Percentiles rank a stretch among this genome's conserved stretches.
phyloP scores from a whole-genome alignment of 306 rosid genomes.

The Mimosa bimucronata region DNA sequence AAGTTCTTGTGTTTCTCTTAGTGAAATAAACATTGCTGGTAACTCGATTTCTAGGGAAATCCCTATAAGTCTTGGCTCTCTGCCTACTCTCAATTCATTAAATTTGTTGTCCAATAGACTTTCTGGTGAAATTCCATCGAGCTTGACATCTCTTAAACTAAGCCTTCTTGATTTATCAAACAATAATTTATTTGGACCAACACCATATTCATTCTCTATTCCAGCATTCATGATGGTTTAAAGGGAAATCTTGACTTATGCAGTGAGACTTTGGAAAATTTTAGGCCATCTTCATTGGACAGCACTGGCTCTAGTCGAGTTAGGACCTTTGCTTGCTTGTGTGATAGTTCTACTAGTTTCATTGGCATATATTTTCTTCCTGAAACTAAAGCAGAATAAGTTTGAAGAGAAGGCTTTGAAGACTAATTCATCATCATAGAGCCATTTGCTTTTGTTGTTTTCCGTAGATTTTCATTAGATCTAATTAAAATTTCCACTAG shows the following conservation, averaged over 20 bases:
- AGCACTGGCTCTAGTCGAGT: slow-evolving; percentile 24
- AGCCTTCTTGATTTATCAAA: slow-evolving; percentile 65
- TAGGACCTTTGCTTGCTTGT: slow-evolving; percentile 43
- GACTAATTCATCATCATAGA: too few relatives aligned
- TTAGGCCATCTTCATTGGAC: slow-evolving; percentile 44
- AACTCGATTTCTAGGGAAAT: slow-evolving; percentile 54
- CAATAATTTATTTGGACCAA: slow-evolving; percentile 51
- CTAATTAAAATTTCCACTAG: too few relatives aligned
- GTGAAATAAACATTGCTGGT: slow-evolving; percentile 51
- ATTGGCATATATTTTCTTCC: slow-evolving; percentile 38
- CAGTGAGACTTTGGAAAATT: slow-evolving; percentile 37
- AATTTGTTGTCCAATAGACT: slow-evolving; percentile 59
- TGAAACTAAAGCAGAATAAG: slow-evolving; percentile 39
- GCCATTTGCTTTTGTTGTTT: too few relatives aligned
- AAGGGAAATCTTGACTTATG: slow-evolving; percentile 68
- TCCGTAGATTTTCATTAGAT: too few relatives aligned
- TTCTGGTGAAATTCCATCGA: slow-evolving; percentile 55
- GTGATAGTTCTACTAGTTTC: slow-evolving; percentile 39
- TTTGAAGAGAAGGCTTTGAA: slow-evolving; percentile 38
- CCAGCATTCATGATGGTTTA: slow-evolving; percentile 51
- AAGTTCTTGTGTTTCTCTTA: slow-evolving; percentile 55
- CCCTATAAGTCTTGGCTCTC: slow-evolving; percentile 53
- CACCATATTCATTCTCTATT: slow-evolving; percentile 51
- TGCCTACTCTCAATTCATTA: slow-evolving; percentile 60
- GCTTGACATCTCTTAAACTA: slow-evolving; percentile 48